These are phyloP conservation scores for Nemophila menziesii DNA, from an alignment of 257 asterid genomes.

Conservation along the genomic window DNA sequence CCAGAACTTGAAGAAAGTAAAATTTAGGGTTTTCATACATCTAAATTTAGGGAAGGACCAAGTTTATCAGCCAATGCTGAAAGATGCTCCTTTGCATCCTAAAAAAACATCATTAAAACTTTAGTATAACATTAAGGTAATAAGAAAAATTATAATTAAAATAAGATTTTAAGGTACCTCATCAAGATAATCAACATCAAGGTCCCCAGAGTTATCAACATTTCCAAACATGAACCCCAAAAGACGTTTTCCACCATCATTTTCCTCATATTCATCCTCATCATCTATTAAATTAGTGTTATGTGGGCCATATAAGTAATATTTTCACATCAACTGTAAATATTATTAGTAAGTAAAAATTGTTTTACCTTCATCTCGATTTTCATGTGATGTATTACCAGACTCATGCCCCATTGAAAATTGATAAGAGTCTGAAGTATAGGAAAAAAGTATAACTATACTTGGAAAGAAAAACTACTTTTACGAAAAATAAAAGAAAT, in stretches of 20 bases:
- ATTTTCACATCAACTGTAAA: neutral
- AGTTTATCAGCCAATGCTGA: slow-evolving; percentile 93
- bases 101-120: slow-evolving; percentile 16
- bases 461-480: neutral
- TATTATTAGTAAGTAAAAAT: neutral
- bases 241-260: slow-evolving; percentile 67
- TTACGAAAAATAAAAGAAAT: no score
- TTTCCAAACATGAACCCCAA: slow-evolving; percentile 97
- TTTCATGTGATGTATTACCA: slow-evolving; percentile 27
- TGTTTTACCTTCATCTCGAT: slow-evolving; percentile 32
- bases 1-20: neutral
- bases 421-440: slow-evolving; percentile 16
- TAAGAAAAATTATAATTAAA: slow-evolving; percentile 1
- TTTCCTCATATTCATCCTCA: slow-evolving; percentile 91
- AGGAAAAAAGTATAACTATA: neutral
- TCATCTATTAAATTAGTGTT: slow-evolving; percentile 47
- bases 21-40: slow-evolving; percentile 45
- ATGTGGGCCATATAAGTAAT: slow-evolving; percentile 1
- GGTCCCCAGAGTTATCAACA: slow-evolving; percentile 92
- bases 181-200: slow-evolving; percentile 96
- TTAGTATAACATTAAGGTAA: neutral
- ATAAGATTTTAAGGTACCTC: slow-evolving; percentile 60
- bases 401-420: slow-evolving; percentile 26
- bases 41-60: slow-evolving; percentile 82
- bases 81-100: slow-evolving; percentile 99